Evolutionary conservation across 768 basidiomycete genomes (phyloP).

Genomic region (Suillus paluster): DNA sequence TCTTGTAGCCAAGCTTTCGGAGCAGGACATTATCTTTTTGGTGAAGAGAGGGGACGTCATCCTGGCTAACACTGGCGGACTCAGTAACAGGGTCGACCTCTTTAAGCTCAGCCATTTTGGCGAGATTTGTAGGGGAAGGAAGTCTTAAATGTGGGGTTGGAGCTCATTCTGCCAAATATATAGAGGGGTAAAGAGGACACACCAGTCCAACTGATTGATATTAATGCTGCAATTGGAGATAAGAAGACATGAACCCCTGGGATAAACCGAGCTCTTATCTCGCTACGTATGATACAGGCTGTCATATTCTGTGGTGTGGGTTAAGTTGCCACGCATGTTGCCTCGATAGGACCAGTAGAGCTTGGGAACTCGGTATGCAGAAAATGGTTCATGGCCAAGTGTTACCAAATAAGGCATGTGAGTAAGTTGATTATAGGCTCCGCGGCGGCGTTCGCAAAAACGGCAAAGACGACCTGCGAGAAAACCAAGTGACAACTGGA

Average conservation of each 20-base stretch:
- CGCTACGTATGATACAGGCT: neutral
- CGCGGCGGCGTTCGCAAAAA: neutral
- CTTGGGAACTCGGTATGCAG: no score
- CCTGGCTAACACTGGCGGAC: constrained; percentile 9
- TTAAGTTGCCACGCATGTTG: neutral
- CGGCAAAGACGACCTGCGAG: neutral
- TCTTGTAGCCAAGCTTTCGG: constrained; percentile 30
- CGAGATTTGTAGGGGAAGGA: neutral
- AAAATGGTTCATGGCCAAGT: no score
- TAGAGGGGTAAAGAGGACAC: neutral
- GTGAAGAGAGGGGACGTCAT: constrained; percentile 16
- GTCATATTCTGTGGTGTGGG: neutral
- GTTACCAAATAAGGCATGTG: neutral
- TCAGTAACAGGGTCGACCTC: constrained; percentile 4
- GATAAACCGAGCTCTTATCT: neutral
- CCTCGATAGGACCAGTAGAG: neutral
- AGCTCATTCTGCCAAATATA: neutral
- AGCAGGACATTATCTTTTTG: constrained; percentile 21
- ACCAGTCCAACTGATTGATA: neutral
- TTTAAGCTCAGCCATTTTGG: constrained; percentile 13
- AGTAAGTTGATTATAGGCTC: neutral
- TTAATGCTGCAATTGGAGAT: neutral
- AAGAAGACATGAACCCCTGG: neutral
- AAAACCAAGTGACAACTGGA: neutral
- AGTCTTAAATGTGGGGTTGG: neutral